Base-by-base conservation (phyloP, 2,329 filamentous ascomycete species). In the Paramyrothecium roridum region DNA sequence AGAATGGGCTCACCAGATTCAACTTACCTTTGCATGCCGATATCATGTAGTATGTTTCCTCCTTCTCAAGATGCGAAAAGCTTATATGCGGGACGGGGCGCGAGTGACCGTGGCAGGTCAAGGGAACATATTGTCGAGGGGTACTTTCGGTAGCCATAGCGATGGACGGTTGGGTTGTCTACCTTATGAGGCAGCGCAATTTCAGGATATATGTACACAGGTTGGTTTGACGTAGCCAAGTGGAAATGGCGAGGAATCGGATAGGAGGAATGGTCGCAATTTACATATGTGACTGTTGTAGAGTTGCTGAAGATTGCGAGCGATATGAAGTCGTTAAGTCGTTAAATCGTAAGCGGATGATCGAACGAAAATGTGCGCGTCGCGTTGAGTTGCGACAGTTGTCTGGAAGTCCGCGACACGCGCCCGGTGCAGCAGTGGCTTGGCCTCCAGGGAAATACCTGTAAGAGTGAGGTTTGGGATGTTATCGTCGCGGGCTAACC, bases 51-150 rank as follows among this genome's bases (percentile, higher is more conserved):
- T 95, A 97, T 61, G 88, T 84, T 60, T 91, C 90, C 62, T 92
- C 88, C 67, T 91, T 88, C 60, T 92, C 85, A 16, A 93, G 80
- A 13, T 88, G 85, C 22, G 93, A 97, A 76, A 97, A 97, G 72
- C 86, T 89, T 66, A 96, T 84, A 72, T 97, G 93, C 8, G 93
- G 91, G 53, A 97, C 92, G 1, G 93, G 93, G 57, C 93, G 86
- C 52, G 93, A 96, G 73, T 97, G 93, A 59, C 93, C 93, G 73
- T 97, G 93, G 73, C 93, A 97, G 62, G 93, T 97, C 71, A 97
- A 77, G 55, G 93, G 93, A 54, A 96, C 91, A 56, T 92, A 91
- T 71, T 83, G 81, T 53, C 80, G 77, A 57, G 71, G 64, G 13
- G 59, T 20, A 10, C 53, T 54, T 60, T 76, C 73, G 16, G 68